A percentile compares a stretch with the other conserved stretches of the same genome.
These are phyloP conservation scores for Barnettozyma populi DNA, from an alignment of 805 yeast genomes.

Conservation along the genomic window DNA sequence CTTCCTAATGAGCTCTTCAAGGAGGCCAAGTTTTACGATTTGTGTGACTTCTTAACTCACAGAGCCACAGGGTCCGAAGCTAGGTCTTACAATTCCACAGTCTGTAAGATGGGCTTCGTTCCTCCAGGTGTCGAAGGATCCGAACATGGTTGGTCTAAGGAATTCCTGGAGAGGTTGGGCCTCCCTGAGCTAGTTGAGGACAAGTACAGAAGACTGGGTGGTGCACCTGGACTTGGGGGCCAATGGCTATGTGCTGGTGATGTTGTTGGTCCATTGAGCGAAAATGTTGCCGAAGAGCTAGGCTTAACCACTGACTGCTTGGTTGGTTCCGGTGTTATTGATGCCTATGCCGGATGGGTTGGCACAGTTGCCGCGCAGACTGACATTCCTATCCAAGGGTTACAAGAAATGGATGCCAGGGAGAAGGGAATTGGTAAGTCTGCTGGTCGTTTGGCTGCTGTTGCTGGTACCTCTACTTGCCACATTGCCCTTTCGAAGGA, in stretches of 20 bases:
- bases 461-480: constrained; percentile 97
- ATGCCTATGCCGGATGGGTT: constrained; percentile 98
- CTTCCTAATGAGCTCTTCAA: constrained; percentile 57
- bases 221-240: constrained; percentile 70
- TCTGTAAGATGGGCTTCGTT: constrained; percentile 92
- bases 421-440: constrained; percentile 49
- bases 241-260: constrained; percentile 84
- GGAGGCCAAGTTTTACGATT: constrained; percentile 77
- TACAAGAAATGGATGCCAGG: constrained; percentile 44
- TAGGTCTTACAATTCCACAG: constrained; percentile 83
- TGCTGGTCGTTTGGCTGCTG: constrained; percentile 89
- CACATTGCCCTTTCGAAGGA: constrained; percentile 83
- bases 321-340: constrained; percentile 95
- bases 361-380: constrained; percentile 95
- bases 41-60: constrained; percentile 88
- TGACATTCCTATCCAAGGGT: constrained; percentile 45
- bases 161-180: constrained; percentile 63
- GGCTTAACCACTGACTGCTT: constrained; percentile 76
- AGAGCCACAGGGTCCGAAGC: constrained; percentile 86
- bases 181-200: constrained; percentile 74
- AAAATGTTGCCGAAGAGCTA: constrained; percentile 67
- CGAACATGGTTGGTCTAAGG: constrained; percentile 82
- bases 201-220: constrained; percentile 77
- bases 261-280: constrained; percentile 66
- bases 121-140: constrained; percentile 91